Percentiles rank a stretch among this genome's conserved stretches.
Evolutionary conservation across 2,329 filamentous ascomycete genomes (phyloP).

Genomic region (Sporothrix humicola): DNA sequence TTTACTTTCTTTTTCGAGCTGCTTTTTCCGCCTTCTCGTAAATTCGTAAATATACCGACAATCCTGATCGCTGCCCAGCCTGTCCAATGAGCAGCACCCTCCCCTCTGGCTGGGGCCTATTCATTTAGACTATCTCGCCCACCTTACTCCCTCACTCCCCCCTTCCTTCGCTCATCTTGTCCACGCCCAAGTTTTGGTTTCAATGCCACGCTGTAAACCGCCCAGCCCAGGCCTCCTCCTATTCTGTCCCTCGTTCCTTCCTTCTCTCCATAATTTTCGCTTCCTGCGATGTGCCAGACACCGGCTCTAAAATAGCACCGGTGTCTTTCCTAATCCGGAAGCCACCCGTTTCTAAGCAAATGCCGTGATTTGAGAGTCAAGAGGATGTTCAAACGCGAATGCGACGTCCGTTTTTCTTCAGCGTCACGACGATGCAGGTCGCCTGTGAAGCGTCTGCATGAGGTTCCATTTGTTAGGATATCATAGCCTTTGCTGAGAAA

Average conservation of each 20-base stretch:
- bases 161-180: not conserved
- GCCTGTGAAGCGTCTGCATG: not conserved
- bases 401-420: not conserved
- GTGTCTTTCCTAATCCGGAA: constrained; percentile 12
- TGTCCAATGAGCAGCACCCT: constrained; percentile 2
- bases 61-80: not conserved
- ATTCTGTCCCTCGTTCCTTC: not conserved
- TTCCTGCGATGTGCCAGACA: not conserved
- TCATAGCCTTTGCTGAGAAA: not conserved
- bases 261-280: not conserved
- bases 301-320: constrained; percentile 3
- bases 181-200: not conserved
- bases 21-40: not conserved
- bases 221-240: no score
- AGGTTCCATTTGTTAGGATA: not conserved
- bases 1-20: not conserved
- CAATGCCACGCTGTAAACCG: not conserved
- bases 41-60: not conserved
- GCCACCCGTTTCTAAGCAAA: not conserved
- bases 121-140: not conserved
- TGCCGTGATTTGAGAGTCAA: no score
- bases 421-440: not conserved
- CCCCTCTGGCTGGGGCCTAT: not conserved
- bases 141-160: not conserved
- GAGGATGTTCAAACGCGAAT: not conserved